Percentiles rank a stretch among this genome's conserved stretches.
Conservation (phyloP, 495 filamentous ascomycete species). For the Penicillium egyptiacum region DNA sequence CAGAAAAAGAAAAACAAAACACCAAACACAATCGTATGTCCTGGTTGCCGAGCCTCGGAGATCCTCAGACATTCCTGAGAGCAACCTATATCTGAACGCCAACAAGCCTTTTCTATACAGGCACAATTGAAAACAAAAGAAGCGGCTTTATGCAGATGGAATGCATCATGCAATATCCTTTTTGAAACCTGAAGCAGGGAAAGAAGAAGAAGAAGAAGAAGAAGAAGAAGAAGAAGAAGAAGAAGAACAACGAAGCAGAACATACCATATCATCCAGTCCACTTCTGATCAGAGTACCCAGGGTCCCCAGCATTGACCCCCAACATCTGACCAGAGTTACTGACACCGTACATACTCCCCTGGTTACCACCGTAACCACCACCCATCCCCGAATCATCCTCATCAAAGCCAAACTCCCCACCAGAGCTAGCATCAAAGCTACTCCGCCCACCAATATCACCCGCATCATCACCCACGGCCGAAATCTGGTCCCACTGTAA, state of each 20-base stretch:
- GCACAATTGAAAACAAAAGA: conserved; percentile 7
- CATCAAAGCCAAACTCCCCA: conserved; percentile 52
- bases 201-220: conserved; percentile 10
- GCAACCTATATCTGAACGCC: conserved; percentile 37
- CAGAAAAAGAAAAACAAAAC: not conserved
- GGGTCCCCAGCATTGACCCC: conserved; percentile 36
- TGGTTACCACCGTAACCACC: conserved; percentile 37
- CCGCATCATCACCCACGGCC: conserved; percentile 56
- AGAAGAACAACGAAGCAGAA: conserved; percentile 11
- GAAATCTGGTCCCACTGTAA: conserved; percentile 72
- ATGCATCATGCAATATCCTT: conserved; percentile 13
- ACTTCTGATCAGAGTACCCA: conserved; percentile 36
- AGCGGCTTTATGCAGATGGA: conserved; percentile 4
- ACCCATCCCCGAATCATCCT: conserved; percentile 48
- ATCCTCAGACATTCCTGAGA: conserved; percentile 21
- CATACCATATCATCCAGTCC: conserved; percentile 28
- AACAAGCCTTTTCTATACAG: conserved; percentile 29
- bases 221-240: conserved; percentile 8
- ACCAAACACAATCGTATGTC: conserved; percentile 4
- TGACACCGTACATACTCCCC: conserved; percentile 36
- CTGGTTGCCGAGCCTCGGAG: conserved; percentile 11
- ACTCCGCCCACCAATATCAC: conserved; percentile 75
- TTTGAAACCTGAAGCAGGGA: conserved; percentile 7
- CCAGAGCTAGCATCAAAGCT: conserved; percentile 89
- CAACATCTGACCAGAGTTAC: conserved; percentile 33